phyloP scores from a whole-genome alignment of 768 basidiomycete genomes.

The Leccinum broughii region DNA sequence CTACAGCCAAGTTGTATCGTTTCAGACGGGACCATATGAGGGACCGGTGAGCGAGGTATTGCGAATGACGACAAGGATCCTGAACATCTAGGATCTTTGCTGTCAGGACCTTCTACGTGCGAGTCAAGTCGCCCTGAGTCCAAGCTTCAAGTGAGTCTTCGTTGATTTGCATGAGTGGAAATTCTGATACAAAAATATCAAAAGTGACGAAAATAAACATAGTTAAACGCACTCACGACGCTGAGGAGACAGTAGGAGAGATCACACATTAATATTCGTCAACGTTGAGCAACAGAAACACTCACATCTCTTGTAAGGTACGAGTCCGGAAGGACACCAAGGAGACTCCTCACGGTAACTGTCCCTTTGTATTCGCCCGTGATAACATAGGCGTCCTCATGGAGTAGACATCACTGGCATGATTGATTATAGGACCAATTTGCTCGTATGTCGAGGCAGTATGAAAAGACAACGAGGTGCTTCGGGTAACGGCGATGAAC shows the following conservation, averaged over 20 bases:
- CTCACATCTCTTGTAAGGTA: slow-evolving; percentile 4
- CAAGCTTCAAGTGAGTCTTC: background rate
- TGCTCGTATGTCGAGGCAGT: background rate
- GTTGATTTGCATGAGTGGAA: slow-evolving; percentile 1
- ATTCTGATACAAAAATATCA: background rate
- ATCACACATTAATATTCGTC: background rate
- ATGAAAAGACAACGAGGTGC: background rate
- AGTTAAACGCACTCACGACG: background rate
- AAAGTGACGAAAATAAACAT: background rate
- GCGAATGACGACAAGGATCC: background rate
- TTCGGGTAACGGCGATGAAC: background rate
- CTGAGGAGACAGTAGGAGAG: too few species aligned
- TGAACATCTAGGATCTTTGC: background rate
- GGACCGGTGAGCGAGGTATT: background rate
- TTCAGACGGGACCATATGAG: background rate
- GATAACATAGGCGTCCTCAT: background rate
- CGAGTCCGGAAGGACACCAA: background rate
- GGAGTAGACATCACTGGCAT: background rate
- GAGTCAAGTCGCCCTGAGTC: background rate
- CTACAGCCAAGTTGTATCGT: background rate
- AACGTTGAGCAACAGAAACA: background rate
- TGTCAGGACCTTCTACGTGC: background rate
- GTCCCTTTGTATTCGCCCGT: background rate
- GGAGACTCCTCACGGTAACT: background rate
- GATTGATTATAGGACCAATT: background rate